A percentile compares a stretch with the other conserved stretches of the same genome.
These are phyloP conservation scores for Trichoderma guizhouense DNA, from an alignment of 2,329 filamentous ascomycete genomes.

Conservation along the genomic window DNA sequence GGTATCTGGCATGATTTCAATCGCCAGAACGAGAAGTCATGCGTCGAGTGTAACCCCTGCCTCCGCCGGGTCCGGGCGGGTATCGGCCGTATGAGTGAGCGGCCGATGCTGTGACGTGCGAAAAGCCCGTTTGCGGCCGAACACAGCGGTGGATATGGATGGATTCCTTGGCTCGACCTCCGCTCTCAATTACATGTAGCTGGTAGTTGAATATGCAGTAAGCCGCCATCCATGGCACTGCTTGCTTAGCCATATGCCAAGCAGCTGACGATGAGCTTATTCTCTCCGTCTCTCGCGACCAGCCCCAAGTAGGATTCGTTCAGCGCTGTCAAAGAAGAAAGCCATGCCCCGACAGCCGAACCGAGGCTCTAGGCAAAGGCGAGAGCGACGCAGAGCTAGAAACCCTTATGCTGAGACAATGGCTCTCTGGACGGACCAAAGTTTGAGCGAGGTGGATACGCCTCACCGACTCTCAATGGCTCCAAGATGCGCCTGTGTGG, in stretches of 20 bases:
- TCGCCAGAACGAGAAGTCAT: constrained; percentile 10
- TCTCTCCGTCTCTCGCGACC: not conserved
- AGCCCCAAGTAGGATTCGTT: not conserved
- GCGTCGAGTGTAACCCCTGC: not conserved
- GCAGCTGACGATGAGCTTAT: not conserved
- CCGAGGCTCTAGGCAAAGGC: not conserved
- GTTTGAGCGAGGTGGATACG: not conserved
- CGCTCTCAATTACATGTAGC: not conserved
- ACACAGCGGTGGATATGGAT: not conserved
- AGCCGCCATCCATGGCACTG: not conserved
- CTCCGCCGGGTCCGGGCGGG: not conserved
- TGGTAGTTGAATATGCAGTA: constrained; percentile 9
- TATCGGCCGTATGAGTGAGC: constrained; percentile 4
- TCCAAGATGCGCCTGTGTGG: not conserved
- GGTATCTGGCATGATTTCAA: constrained; percentile 13
- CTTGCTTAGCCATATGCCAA: not conserved
- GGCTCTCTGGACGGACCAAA: not conserved
- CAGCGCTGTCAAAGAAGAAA: not conserved
- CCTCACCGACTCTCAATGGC: not conserved
- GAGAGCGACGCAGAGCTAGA: not conserved
- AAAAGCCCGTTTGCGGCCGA: not conserved
- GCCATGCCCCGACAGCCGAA: not conserved
- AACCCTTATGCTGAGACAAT: constrained; percentile 1
- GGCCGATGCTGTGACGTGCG: not conserved
- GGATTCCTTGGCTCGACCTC: not conserved